These are phyloP conservation scores for Rubroboletus satanas DNA, from an alignment of 768 basidiomycete genomes.

Conservation along the genomic window DNA sequence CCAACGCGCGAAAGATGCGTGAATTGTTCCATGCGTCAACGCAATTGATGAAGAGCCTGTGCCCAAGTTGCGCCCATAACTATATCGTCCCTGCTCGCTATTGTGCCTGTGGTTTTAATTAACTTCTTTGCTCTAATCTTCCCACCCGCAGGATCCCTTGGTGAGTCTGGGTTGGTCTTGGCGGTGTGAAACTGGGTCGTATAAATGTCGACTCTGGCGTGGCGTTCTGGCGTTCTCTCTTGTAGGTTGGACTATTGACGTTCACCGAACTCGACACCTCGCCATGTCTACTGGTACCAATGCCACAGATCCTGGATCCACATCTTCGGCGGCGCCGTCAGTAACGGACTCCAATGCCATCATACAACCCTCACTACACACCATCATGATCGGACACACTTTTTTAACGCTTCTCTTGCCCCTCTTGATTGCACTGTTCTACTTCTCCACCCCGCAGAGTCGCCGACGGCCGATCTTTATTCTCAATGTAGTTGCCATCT, in stretches of 20 bases:
- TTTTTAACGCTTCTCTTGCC: conserved; percentile 31
- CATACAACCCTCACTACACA: conserved; percentile 20
- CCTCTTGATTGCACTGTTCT: conserved; percentile 29
- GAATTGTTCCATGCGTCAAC: not conserved
- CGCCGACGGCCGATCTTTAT: conserved; percentile 28
- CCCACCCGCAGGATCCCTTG: not conserved
- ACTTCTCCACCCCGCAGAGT: conserved; percentile 26
- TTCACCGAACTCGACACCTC: not conserved
- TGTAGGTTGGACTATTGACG: not conserved
- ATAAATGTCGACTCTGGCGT: not conserved
- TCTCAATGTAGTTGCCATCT: conserved; percentile 24
- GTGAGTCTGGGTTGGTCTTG: not conserved
- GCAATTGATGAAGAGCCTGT: not conserved
- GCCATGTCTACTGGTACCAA: conserved; percentile 12
- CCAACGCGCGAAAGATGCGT: not conserved
- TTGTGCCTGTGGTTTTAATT: not conserved
- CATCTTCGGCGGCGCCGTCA: not conserved
- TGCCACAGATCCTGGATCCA: conserved; percentile 2
- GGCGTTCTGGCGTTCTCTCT: not conserved
- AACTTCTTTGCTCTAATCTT: not conserved
- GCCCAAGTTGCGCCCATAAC: not conserved
- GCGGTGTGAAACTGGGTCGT: not conserved
- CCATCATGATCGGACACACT: conserved; percentile 29
- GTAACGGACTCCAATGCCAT: not conserved
- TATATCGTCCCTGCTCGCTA: not conserved